Conservation (phyloP, 768 basidiomycete species). For the Pulveroboletus ravenelii region DNA sequence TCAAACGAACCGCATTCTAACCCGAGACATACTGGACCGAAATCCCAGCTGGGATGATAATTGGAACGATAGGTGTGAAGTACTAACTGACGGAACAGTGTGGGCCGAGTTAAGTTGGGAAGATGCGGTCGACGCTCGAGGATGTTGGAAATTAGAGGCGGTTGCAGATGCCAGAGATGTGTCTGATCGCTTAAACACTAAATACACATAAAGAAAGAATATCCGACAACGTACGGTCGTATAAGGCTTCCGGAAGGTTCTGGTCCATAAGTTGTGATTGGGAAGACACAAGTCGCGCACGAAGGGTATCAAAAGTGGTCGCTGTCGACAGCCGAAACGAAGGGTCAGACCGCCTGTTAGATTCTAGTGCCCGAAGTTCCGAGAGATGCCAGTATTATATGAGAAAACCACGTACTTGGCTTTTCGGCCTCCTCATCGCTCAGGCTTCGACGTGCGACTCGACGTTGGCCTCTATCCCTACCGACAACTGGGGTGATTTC, state of each 20-base stretch:
- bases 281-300: constrained; percentile 41
- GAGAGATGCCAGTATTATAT: constrained; percentile 7
- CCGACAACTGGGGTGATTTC: constrained; percentile 48
- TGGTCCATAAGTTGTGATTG: constrained; percentile 37
- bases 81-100: constrained; percentile 43
- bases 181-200: constrained; percentile 7
- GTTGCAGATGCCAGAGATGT: constrained; percentile 15
- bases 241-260: constrained; percentile 27
- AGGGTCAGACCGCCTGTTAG: constrained; percentile 25
- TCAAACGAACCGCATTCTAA: neutral
- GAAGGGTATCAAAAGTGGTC: constrained; percentile 42
- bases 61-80: constrained; percentile 47
- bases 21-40: constrained; percentile 49
- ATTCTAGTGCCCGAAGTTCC: constrained; percentile 16
- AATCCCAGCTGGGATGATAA: constrained; percentile 48
- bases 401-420: constrained; percentile 39
- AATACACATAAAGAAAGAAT: neutral
- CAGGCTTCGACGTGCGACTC: constrained; percentile 52
- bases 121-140: constrained; percentile 26
- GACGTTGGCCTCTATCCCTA: constrained; percentile 40
- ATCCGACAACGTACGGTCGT: constrained; percentile 33
- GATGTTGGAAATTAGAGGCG: constrained; percentile 11
- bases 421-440: constrained; percentile 67
- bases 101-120: constrained; percentile 36
- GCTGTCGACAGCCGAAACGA: constrained; percentile 44